phyloP scores from a whole-genome alignment of 164 flowering plant genomes.

The Saururus chinensis region DNA sequence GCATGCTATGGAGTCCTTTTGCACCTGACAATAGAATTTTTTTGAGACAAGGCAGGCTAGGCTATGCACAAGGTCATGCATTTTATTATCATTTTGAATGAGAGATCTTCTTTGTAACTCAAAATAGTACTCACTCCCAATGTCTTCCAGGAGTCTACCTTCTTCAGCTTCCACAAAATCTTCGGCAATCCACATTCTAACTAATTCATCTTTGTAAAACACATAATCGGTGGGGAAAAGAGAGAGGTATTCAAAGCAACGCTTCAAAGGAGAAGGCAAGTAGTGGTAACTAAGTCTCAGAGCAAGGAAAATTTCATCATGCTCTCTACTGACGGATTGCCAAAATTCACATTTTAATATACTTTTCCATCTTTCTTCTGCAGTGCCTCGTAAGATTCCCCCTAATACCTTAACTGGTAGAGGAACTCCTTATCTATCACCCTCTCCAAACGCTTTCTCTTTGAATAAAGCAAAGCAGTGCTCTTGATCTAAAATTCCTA shows the following conservation, averaged over 20 bases:
- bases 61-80: too few relatives aligned
- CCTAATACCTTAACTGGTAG: conserved; percentile 8
- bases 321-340: conserved; percentile 1
- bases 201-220: conserved; percentile 1
- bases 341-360: too few relatives aligned
- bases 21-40: not conserved
- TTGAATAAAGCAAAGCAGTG: too few relatives aligned
- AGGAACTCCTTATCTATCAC: conserved; percentile 5
- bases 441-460: conserved; percentile 2
- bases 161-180: not conserved
- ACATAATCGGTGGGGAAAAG: conserved; percentile 8
- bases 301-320: conserved; percentile 2
- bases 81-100: too few relatives aligned
- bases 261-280: conserved; percentile 8
- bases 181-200: conserved; percentile 10
- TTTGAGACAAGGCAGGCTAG: not conserved
- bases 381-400: conserved; percentile 4
- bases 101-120: too few relatives aligned
- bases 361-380: conserved; percentile 2
- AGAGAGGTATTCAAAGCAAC: too few relatives aligned
- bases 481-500: too few relatives aligned
- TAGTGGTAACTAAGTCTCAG: conserved; percentile 9
- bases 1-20: not conserved
- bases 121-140: too few relatives aligned
- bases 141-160: not conserved